Percentiles rank a stretch among this genome's conserved stretches.
Evolutionary conservation across 805 yeast species (phyloP).

Genomic region (Candida arabinofermentans): DNA sequence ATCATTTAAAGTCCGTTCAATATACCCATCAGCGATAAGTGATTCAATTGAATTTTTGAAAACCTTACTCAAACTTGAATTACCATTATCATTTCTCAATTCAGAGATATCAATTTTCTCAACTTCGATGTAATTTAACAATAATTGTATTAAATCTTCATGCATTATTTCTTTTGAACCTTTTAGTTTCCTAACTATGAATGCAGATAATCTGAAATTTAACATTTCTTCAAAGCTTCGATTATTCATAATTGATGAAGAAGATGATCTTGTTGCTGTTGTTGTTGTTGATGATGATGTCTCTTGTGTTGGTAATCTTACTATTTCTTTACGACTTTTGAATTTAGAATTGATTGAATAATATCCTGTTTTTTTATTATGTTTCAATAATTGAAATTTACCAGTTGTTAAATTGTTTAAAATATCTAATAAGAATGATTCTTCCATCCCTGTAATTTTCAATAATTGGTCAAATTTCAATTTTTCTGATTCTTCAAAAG

Average conservation of each 20-base stretch:
- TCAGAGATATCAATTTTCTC: background rate
- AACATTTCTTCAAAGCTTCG: conserved; percentile 8
- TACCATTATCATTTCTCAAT: too few species aligned
- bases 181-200: conserved; percentile 31
- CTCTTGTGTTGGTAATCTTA: conserved; percentile 8
- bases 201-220: conserved; percentile 11
- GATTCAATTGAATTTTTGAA: background rate
- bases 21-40: background rate
- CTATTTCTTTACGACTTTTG: conserved; percentile 4
- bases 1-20: background rate
- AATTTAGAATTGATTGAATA: conserved; percentile 10
- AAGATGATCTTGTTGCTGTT: conserved; percentile 1
- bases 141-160: background rate
- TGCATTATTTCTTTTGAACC: background rate
- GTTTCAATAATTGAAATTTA: conserved; percentile 30
- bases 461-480: conserved; percentile 24
- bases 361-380: conserved; percentile 4
- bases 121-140: background rate
- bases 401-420: conserved; percentile 30
- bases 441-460: conserved; percentile 31
- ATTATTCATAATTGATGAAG: too few species aligned
- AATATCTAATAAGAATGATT: conserved; percentile 28
- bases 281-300: conserved; percentile 2
- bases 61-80: background rate
- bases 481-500: conserved; percentile 29